A percentile compares a stretch with the other conserved stretches of the same genome.
phyloP scores from a whole-genome alignment of 805 yeast species.

The Kuraishia floccosa region DNA sequence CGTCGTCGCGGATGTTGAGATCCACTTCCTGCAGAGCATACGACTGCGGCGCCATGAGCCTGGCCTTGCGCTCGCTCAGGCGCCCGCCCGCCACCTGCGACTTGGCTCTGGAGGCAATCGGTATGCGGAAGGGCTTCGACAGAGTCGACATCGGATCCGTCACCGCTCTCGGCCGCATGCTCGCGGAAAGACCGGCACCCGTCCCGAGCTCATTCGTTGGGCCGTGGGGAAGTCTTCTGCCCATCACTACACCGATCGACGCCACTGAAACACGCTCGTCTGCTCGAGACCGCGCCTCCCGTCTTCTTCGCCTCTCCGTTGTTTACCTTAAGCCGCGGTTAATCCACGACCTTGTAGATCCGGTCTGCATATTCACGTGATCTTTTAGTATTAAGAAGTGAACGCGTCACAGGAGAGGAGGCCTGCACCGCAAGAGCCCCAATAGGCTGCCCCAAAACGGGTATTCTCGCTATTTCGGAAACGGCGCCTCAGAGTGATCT shows the following conservation, averaged over 20 bases:
- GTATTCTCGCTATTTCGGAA: no score
- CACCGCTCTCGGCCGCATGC: constrained; percentile 40
- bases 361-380: no score
- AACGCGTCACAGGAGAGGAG: neutral
- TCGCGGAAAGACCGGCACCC: constrained; percentile 57
- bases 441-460: no score
- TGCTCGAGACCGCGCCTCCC: neutral
- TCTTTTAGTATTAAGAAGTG: neutral
- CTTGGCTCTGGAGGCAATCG: constrained; percentile 26
- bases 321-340: no score
- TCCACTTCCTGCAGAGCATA: constrained; percentile 26
- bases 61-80: constrained; percentile 11
- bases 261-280: neutral
- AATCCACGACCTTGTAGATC: no score
- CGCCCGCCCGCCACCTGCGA: constrained; percentile 10
- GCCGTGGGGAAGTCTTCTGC: constrained; percentile 21
- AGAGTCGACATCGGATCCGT: constrained; percentile 40
- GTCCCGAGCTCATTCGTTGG: constrained; percentile 45
- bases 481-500: no score
- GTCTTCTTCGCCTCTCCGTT: neutral
- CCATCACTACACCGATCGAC: constrained; percentile 3
- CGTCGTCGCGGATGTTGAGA: constrained; percentile 17
- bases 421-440: neutral
- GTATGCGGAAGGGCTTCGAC: constrained; percentile 61
- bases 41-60: constrained; percentile 22